Base-by-base conservation (phyloP, 2,329 filamentous ascomycete species). In the Aspergillus amoenus region DNA sequence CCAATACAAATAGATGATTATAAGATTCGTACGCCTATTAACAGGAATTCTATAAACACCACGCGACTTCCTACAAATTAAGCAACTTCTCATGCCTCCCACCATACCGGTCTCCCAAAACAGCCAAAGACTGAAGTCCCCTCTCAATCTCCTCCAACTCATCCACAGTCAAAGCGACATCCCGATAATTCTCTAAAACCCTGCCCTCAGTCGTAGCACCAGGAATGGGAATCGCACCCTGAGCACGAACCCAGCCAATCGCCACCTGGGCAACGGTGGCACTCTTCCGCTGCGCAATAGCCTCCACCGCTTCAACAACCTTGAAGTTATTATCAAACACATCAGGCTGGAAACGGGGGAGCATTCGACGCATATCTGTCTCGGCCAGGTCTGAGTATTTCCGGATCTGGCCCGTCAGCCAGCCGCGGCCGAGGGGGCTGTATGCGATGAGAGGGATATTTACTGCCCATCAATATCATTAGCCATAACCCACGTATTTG, bases 371-470 rank as follows among this genome's bases (percentile, higher is more conserved):
- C 66, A 85, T 82, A 39, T 77, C 77, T 45, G 82, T 73, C 3
- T 22, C 42, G 17, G 80, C 79, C 39, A 90, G 73, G 63, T 90
- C 87, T 2, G 81, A 77, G 1, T 65, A 60, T 6, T 70, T 76
- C 66, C 78, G 81, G 65, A 84, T 76, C 60, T 80, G 69, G 1
- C 83, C 82, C 0, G 82, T 82, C 56, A 87, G 70, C 74, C 87
- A 66, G 2, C 81, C 81, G 24, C 83, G 77, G 4, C 88, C 86
- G 0, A 92, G 78, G 1, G 90, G 89, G 44, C 87, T 88, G 73
- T 91, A 93, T 0, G 87, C 88, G 37, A 91, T 74, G 47, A 93
- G 76, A 0, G 88, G 86, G 58, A 93, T 91, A 46, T 79, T 76
- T 45, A 88, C 48, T 51, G 37, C 6, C 24, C 6, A 6, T 8